Conservation (phyloP, 495 filamentous ascomycete species). For the Lophiotrema nucula region DNA sequence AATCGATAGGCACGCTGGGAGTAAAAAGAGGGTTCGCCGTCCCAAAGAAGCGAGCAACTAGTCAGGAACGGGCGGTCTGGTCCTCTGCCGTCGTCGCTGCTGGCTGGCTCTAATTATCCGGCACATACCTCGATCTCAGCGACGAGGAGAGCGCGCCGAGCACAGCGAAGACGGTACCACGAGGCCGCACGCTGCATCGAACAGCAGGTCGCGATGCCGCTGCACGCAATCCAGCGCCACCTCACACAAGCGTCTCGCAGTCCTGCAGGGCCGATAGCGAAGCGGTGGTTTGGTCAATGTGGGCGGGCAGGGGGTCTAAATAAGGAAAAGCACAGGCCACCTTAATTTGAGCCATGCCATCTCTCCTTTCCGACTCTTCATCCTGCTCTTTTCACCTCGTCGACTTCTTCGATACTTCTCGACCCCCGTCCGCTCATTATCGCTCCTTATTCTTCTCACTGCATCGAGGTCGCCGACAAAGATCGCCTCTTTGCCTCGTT, state of each 20-base stretch:
- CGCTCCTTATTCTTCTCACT: slow-evolving; percentile 21
- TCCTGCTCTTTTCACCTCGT: slow-evolving; percentile 6
- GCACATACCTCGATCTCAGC: slow-evolving; percentile 6
- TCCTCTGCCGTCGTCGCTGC: too few relatives aligned
- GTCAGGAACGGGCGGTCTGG: slow-evolving; percentile 10
- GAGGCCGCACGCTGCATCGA: too few relatives aligned
- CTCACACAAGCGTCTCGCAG: slow-evolving; percentile 7
- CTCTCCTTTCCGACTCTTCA: slow-evolving; percentile 8
- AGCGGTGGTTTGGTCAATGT: not conserved
- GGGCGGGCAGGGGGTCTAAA: slow-evolving; percentile 19
- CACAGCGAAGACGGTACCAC: not conserved
- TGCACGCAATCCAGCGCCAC: slow-evolving; percentile 21
- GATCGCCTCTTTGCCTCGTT: slow-evolving; percentile 27
- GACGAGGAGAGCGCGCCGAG: not conserved
- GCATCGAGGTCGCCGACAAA: slow-evolving; percentile 23
- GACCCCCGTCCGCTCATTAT: slow-evolving; percentile 26
- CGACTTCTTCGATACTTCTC: slow-evolving; percentile 8
- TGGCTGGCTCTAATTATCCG: too few relatives aligned
- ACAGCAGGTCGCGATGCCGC: not conserved
- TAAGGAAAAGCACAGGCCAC: slow-evolving; percentile 1
- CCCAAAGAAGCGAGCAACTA: slow-evolving; percentile 8
- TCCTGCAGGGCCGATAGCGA: slow-evolving; percentile 13
- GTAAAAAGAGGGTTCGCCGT: not conserved
- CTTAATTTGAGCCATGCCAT: slow-evolving; percentile 19
- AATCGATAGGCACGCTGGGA: too few relatives aligned